phyloP scores from a whole-genome alignment of 164 flowering plant species.

The Dillenia turbinata region DNA sequence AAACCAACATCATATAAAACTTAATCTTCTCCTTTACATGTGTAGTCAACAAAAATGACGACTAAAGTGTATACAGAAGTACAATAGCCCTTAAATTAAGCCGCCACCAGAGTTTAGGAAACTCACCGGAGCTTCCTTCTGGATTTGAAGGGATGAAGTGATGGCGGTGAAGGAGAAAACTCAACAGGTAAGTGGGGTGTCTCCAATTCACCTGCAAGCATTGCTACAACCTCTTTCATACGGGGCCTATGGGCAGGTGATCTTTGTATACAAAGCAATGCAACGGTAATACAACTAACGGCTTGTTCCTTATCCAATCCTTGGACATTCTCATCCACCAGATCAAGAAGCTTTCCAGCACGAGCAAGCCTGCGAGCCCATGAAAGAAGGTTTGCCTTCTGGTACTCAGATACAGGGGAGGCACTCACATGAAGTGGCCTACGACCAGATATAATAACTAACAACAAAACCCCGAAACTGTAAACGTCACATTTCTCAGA shows the following conservation, averaged over 20 bases:
- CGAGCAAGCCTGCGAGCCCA: constrained; percentile 90
- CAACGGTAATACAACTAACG: constrained; percentile 72
- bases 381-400: constrained; percentile 79
- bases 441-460: constrained; percentile 82
- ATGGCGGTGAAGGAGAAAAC: constrained; percentile 89
- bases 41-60: too few species aligned
- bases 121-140: constrained; percentile 68
- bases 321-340: constrained; percentile 61
- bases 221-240: constrained; percentile 63
- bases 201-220: constrained; percentile 71
- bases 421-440: constrained; percentile 90
- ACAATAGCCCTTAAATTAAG: too few species aligned
- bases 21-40: too few species aligned
- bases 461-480: constrained; percentile 81
- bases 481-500: constrained; percentile 91
- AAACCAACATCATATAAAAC: too few species aligned
- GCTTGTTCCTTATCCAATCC: constrained; percentile 65
- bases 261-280: constrained; percentile 80
- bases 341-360: constrained; percentile 75
- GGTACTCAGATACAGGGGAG: constrained; percentile 90
- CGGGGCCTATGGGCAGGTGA: constrained; percentile 66
- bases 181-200: constrained; percentile 81
- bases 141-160: constrained; percentile 54
- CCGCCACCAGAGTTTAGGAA: neutral
- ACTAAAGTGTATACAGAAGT: too few species aligned